Conservation (phyloP, 1,284 basidiomycete genomes). For the Puccinia novopanici region DNA sequence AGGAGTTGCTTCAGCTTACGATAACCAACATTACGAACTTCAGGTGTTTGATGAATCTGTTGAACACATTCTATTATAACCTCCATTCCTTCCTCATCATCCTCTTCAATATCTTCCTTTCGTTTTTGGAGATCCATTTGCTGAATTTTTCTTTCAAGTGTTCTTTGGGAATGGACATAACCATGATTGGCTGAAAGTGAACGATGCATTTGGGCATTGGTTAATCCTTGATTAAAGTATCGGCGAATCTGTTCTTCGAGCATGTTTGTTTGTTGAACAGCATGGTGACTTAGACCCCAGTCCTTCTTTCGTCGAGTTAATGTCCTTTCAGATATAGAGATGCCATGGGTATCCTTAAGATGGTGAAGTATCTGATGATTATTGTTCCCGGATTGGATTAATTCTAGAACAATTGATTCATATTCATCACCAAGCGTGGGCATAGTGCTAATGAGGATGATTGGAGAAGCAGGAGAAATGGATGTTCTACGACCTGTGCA, state of each 20-base stretch:
- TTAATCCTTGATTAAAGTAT: slow-evolving; percentile 5
- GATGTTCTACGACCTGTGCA: too few species aligned
- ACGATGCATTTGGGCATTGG: neutral
- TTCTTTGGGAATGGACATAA: neutral
- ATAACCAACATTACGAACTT: neutral
- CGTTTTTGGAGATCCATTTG: neutral
- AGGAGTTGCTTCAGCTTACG: neutral
- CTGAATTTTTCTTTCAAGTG: neutral
- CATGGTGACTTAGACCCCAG: neutral
- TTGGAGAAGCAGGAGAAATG: too few species aligned
- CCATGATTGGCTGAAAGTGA: neutral
- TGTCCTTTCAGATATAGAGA: neutral
- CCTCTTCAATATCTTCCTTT: too few species aligned
- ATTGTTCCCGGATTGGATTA: neutral
- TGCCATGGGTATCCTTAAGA: neutral
- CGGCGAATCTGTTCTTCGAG: neutral
- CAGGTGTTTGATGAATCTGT: neutral
- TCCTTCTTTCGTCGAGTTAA: neutral
- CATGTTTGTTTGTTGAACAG: neutral
- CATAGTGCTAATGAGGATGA: too few species aligned
- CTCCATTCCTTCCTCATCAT: neutral
- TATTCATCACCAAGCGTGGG: neutral
- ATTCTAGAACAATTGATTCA: neutral
- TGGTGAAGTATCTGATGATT: neutral
- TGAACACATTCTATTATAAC: neutral